These are phyloP conservation scores for Globisporangium alternatum DNA, from an alignment of 352 stramenopile species.

Conservation along the genomic window DNA sequence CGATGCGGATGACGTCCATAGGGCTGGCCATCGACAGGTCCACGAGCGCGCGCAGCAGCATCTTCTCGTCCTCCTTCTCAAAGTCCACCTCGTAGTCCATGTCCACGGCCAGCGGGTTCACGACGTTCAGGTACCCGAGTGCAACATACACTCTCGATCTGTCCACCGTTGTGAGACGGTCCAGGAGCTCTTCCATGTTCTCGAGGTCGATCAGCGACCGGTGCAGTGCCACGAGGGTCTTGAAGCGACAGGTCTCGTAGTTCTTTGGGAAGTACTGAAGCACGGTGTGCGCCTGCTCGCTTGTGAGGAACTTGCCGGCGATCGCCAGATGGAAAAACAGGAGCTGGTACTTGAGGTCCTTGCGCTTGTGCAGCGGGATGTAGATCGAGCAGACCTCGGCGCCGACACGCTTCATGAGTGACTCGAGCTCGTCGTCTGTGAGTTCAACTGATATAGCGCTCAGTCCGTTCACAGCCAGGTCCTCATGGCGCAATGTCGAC, in stretches of 20 bases:
- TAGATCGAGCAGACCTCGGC: slow-evolving; percentile 68
- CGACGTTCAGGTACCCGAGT: slow-evolving; percentile 59
- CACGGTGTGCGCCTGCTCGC: slow-evolving; percentile 46
- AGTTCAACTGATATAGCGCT: slow-evolving; percentile 14
- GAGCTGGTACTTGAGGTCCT: slow-evolving; percentile 73
- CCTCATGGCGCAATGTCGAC: slow-evolving; percentile 51
- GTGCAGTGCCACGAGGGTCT: slow-evolving; percentile 52
- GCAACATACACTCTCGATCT: slow-evolving; percentile 37
- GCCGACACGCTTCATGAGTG: slow-evolving; percentile 43
- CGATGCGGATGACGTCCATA: slow-evolving; percentile 71
- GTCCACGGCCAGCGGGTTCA: slow-evolving; percentile 59
- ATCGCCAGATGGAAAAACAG: slow-evolving; percentile 66
- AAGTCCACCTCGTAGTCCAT: slow-evolving; percentile 77
- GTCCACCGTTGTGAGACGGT: slow-evolving; percentile 42
- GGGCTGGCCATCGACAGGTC: slow-evolving; percentile 60
- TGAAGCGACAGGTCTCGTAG: slow-evolving; percentile 51
- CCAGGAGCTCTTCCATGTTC: slow-evolving; percentile 51
- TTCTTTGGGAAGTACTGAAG: slow-evolving; percentile 75
- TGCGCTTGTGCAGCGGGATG: slow-evolving; percentile 63
- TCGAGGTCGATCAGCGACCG: slow-evolving; percentile 67
- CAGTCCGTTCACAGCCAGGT: slow-evolving; percentile 13
- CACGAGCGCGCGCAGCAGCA: slow-evolving; percentile 56
- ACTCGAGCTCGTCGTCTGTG: slow-evolving; percentile 37
- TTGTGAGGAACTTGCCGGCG: slow-evolving; percentile 37
- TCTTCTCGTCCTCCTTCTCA: slow-evolving; percentile 59